Base-by-base conservation (phyloP, 352 stramenopile species). In the Thalassiosira livingstoniorum region DNA sequence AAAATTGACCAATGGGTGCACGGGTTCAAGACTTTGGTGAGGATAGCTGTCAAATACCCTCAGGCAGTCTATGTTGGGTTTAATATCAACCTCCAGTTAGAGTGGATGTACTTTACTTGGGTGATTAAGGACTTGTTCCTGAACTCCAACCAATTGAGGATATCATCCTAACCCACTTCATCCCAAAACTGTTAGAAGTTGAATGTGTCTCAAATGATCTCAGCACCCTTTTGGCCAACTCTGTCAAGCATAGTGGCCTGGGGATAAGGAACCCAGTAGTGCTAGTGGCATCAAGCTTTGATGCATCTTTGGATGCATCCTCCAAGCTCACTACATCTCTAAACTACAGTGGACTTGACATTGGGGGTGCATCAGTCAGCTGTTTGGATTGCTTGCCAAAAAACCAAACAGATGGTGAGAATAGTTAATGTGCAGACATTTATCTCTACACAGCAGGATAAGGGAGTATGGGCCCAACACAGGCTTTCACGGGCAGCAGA, bases 1-100 rank as follows among this genome's bases (percentile, higher is more conserved):
- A 67, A 55, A 57, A 64, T 80, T 5, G 37, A 42, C 0, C 55
- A 69, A 42, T 85, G 78, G 69, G 60, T 39, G 25, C 0, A 27
- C 11, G 58, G 11, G 21, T 42, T 85, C 1, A 2, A 62, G 23
- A 42, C 31, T 1, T n/a, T 78, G 1, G 35, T 57, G 21, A 43
- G 21, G 4, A 37, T 81, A 5, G 64, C 74, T 4, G 39, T 43
- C 42, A 42, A 27, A 21, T 87, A 51, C 42, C 78, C 75, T 2
- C 83, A 85, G 65, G 74, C 75, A 23, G 83, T 62, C 32, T 90
- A 83, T 73, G 57, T 58, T 45, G 75, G 83, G 0, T 60, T 90
- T 25, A 57, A 25, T 2, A 67, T 75, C 23, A 69, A 70, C n/a
- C 62, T 87, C 0, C 75, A 90, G 60, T 7, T 18, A 7, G 66